phyloP scores from a whole-genome alignment of 1,139 yeast species.

The Groenewaldozyma auringiensis region DNA sequence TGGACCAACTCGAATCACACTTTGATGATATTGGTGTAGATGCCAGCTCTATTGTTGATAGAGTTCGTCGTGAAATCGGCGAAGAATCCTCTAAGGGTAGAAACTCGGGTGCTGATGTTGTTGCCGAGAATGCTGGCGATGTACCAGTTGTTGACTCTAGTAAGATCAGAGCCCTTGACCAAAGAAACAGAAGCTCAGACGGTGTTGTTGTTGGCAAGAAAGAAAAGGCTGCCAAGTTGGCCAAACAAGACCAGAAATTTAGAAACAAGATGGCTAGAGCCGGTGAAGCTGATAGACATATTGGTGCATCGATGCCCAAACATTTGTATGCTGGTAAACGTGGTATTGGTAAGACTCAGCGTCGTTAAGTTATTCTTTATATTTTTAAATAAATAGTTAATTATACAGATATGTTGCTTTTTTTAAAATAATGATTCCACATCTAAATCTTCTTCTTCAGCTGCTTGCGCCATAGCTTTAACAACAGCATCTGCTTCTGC shows the following conservation, averaged over 20 bases:
- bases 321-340: slow-evolving; percentile 95
- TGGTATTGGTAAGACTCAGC: slow-evolving; percentile 71
- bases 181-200: slow-evolving; percentile 74
- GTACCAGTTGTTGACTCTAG: slow-evolving; percentile 25
- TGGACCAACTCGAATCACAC: slow-evolving; percentile 76
- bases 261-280: slow-evolving; percentile 87
- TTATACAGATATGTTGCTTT: neutral
- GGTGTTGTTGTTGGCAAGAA: slow-evolving; percentile 71
- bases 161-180: slow-evolving; percentile 45
- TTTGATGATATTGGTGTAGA: slow-evolving; percentile 89
- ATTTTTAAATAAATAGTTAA: neutral
- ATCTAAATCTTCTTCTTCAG: slow-evolving; percentile 1
- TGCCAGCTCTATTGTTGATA: slow-evolving; percentile 67
- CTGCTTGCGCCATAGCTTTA: neutral
- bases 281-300: slow-evolving; percentile 95
- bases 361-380: slow-evolving; percentile 37
- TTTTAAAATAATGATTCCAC: slow-evolving; percentile 1
- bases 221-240: slow-evolving; percentile 79
- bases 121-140: slow-evolving; percentile 53
- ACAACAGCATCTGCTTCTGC: neutral
- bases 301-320: slow-evolving; percentile 78
- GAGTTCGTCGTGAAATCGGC: slow-evolving; percentile 47
- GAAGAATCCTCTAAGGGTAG: slow-evolving; percentile 26
- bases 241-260: slow-evolving; percentile 85
- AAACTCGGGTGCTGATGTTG: slow-evolving; percentile 52